Base-by-base conservation (phyloP, 108 stramenopile species). In the Asterionellopsis glacialis region DNA sequence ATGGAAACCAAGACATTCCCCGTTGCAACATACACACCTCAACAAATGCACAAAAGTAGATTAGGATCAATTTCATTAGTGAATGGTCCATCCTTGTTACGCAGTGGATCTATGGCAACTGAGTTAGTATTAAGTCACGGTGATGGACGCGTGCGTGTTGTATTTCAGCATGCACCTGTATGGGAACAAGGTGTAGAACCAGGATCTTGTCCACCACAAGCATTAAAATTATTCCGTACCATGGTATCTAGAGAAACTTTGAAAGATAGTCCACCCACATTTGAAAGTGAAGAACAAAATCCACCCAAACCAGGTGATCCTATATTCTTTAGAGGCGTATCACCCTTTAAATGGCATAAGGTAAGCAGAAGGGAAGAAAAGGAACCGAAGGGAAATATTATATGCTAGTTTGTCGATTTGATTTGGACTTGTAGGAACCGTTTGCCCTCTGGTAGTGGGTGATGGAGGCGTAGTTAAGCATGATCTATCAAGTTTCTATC, bases 151-250 rank as follows among this genome's bases (percentile, higher is more conserved):
- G 79, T 92, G 11, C 77, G 90, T 26, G 87, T 86, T 19, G 75
- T 82, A 21, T 92, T 88, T 73, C 81, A 88, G 69, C 87, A 92
- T 76, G 90, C 87, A n/a, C 87, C 87, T 18, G 90, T 88, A 0
- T 92, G 90, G 90, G 81, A 75, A 67, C 68, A 61, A 27, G 90
- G 81, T 11, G 70, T 88, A 6, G 87, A 92, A 59, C 85, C 85
- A 18, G 85, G 83, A 45, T 77, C 70, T 22, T 79, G 86, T 65
- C 90, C 90, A 25, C 90, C 90, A 9, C 81, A 88, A 64, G 90
- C 81, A 45, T 51, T 92, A 45, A 92, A 92, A 51, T 48, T 92
- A 43, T 84, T 88, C 57, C 81, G 90, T 12, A 68, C 83, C 19
- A 63, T 85, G 64, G 70, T 92, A 42, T 88, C 85, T 5, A 64